These are phyloP conservation scores for Colletotrichum somersetense DNA, from an alignment of 2,329 filamentous ascomycete species.

Conservation along the genomic window DNA sequence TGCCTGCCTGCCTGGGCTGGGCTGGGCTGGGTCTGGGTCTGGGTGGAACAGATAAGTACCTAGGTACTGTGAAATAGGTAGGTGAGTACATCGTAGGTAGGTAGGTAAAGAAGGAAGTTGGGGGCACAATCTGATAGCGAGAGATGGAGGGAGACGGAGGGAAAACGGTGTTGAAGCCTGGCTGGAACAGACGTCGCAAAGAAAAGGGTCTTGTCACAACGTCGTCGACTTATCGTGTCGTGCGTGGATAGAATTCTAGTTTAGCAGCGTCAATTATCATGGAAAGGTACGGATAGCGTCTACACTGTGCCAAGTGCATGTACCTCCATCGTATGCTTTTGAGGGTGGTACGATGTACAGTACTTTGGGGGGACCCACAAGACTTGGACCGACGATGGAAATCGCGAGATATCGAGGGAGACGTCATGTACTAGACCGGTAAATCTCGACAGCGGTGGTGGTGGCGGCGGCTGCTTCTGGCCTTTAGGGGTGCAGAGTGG, in stretches of 20 bases:
- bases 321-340: neutral
- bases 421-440: slow-evolving; percentile 16
- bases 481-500: neutral
- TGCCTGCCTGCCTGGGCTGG: neutral
- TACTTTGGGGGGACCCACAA: slow-evolving; percentile 17
- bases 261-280: slow-evolving; percentile 18
- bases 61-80: too few relatives aligned
- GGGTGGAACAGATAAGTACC: neutral
- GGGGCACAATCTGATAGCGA: slow-evolving; percentile 11
- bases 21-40: neutral
- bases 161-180: neutral
- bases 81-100: too few relatives aligned
- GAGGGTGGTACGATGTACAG: neutral
- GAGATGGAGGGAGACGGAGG: neutral
- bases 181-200: slow-evolving; percentile 17
- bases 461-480: too few relatives aligned
- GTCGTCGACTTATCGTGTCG: slow-evolving; percentile 25
- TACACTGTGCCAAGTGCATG: neutral
- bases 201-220: slow-evolving; percentile 11
- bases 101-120: slow-evolving; percentile 3
- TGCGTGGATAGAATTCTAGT: neutral
- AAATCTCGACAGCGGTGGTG: neutral
- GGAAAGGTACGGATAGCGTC: slow-evolving; percentile 11
- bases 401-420: slow-evolving; percentile 23
- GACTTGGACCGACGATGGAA: slow-evolving; percentile 13